Evolutionary conservation across 495 filamentous ascomycete species (phyloP), one percentile per base, ranked within the genome.

Genomic region (Filosporella fistucella): DNA sequence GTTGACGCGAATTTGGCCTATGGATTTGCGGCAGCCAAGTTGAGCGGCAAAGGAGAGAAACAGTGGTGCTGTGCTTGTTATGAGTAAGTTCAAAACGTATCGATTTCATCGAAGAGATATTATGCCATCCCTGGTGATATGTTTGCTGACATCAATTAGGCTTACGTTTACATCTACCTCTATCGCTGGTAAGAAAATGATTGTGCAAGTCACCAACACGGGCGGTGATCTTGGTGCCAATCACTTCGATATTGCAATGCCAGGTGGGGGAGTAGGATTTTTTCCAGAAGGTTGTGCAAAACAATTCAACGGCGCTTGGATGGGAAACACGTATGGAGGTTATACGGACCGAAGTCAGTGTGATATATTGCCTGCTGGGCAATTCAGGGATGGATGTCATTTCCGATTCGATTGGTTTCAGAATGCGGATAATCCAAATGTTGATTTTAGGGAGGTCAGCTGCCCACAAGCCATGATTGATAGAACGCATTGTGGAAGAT

Each of bases 351-450:
- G 71, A 41, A 62, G 58, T 36, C 70, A 70, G 5, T 84, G 81
- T 65, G 64, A 71, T 51, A 42, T 6, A 11, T 26, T 42, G 9
- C 39, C 39, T 8, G 39, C 39, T 9, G 60, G 59, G 13, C 33
- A 54, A 16, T 78, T 84, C 62, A 77, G 77, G 6, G 62, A 50
- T 23, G 80, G 81, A 9, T 84, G 80, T 65, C 68, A 76, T 58
- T 85, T 76, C 71, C 76, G 80, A 49, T 85, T 82, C 62, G 79
- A 82, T 63, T 85, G 77, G 76, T 82, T 83, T 61, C 46, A 64
- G 52, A 68, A 70, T 41, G 69, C 77, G 21, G 77, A 82, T 61
- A 83, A 84, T 65, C 80, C 80, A 28, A 53, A 54, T 32, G 73
- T 83, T 42, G 62, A 50, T 37, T 84, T 73, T 62, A 57, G 63